Conservation (phyloP, 2,329 filamentous ascomycete species). For the Dothiorella sarmentorum region DNA sequence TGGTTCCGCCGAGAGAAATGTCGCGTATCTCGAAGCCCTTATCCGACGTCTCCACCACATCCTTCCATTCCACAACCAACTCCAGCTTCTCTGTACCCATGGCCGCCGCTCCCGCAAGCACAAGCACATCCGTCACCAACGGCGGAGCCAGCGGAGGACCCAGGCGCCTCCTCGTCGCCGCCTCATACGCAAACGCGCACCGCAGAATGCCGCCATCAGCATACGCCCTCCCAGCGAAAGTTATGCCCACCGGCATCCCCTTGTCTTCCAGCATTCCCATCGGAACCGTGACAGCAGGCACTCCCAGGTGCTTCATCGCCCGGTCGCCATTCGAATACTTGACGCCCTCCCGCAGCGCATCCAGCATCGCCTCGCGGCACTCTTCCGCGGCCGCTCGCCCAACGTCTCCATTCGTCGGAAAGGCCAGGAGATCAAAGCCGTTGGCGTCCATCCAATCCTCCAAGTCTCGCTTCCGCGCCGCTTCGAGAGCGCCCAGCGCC, state of each 20-base stretch:
- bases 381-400: slow-evolving; percentile 45
- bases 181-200: too few species aligned
- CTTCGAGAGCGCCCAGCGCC: slow-evolving; percentile 48
- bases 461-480: slow-evolving; percentile 47
- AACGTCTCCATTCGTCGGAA: slow-evolving; percentile 52
- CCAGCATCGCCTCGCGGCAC: slow-evolving; percentile 29
- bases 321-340: slow-evolving; percentile 55
- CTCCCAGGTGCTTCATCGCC: slow-evolving; percentile 52
- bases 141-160: too few species aligned
- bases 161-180: too few species aligned
- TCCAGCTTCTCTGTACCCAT: too few species aligned
- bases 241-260: slow-evolving; percentile 52
- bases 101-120: too few species aligned
- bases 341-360: slow-evolving; percentile 50
- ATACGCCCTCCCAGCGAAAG: slow-evolving; percentile 50
- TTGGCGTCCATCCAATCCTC: slow-evolving; percentile 50
- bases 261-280: slow-evolving; percentile 51
- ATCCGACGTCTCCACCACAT: too few species aligned
- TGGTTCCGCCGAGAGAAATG: too few species aligned
- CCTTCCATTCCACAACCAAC: too few species aligned
- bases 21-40: too few species aligned
- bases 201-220: slow-evolving; percentile 39
- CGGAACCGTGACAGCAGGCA: slow-evolving; percentile 53
- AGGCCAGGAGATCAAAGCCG: slow-evolving; percentile 46
- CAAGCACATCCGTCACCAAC: too few species aligned